Conservation (phyloP, 495 filamentous ascomycete species). For the Aspergillus asperescens region DNA sequence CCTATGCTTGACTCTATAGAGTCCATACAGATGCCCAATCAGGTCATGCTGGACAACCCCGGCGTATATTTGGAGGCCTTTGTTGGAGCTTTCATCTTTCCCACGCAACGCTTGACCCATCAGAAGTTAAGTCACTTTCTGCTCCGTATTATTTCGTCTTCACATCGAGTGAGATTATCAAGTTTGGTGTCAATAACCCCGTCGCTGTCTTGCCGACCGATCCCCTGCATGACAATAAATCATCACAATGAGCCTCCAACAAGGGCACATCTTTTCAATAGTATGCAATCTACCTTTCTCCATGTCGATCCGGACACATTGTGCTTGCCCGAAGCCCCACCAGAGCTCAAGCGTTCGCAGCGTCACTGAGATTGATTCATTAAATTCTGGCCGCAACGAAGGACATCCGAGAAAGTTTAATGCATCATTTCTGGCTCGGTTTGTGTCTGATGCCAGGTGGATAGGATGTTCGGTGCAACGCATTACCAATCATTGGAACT, state of each 20-base stretch:
- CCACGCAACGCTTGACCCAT: background rate
- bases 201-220: background rate
- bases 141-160: background rate
- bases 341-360: background rate
- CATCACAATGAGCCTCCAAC: background rate
- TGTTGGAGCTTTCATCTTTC: background rate
- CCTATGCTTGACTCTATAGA: conserved; percentile 12
- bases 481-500: background rate
- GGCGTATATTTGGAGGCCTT: background rate
- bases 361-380: background rate
- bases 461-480: background rate
- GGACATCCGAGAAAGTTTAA: background rate
- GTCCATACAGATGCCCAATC: conserved; percentile 8
- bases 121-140: background rate
- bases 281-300: background rate
- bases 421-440: background rate
- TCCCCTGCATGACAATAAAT: conserved; percentile 4
- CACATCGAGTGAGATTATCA: conserved; percentile 6
- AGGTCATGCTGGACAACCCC: conserved; percentile 16
- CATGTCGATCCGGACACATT: too few species aligned
- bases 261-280: background rate
- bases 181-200: background rate
- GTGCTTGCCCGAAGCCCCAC: too few species aligned
- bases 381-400: background rate
- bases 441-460: background rate